Base-by-base conservation (phyloP, 345 rosid species). In the Citrus glauca region DNA sequence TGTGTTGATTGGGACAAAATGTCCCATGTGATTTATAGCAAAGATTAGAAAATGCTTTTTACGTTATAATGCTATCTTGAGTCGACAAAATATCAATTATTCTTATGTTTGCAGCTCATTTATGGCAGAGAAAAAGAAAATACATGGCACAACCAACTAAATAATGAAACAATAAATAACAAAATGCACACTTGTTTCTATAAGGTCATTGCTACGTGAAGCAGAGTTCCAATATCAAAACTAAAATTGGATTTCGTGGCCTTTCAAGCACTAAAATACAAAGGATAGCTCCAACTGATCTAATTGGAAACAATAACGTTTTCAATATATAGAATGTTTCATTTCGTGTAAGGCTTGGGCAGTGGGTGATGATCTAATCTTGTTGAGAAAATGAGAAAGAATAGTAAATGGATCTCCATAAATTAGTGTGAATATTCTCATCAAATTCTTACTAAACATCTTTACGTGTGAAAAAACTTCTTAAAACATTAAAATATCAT, bases 261-360 rank as follows among this genome's bases (percentile, higher is more conserved):
- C 66, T 56, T 27, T 56, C 42, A 48, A 30, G 9, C 30, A 56
- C 55, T 55, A 63, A 40, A 70, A 38, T 73, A 70, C 72, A 50
- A 32, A 28, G 33, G 11, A 7, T 22, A 60, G 32, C 37, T 28
- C 65, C 37, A 25, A 70, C 38, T 17, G 24, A 45, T 69, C 37
- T 32, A 48, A 17, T 33, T 37, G 19, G 55, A 35, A 75, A 35
- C 57, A 35, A 7, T 17, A 2, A 45, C 3, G 19, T 40, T 50
- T 69, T 35, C 60, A 70, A 37, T 35, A 63, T 4, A 35, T 75
- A 48, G 76, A 14, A 71, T 61, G 53, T 30, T 19, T 28, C 28
- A 50, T 75, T 75, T 62, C 79, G 72, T 75, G 61, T 50, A 75
- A 70, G 76, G 37, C 53, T 69, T 48, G 74, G 40, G 38, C 55